Evolutionary conservation across 495 filamentous ascomycete genomes (phyloP).

Genomic region (Cercophora newfieldiana): DNA sequence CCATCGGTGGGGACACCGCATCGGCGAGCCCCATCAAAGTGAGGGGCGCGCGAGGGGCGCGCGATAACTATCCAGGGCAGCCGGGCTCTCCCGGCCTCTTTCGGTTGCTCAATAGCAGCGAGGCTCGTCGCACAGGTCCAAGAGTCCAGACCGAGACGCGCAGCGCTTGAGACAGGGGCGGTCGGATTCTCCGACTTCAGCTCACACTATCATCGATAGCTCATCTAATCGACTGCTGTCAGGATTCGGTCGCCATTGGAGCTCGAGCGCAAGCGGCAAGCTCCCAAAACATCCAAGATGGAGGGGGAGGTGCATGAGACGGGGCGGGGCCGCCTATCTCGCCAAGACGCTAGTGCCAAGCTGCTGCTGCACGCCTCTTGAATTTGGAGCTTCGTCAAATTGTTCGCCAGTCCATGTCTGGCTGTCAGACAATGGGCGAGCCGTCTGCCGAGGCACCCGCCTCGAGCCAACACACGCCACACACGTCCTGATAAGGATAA

Average conservation of each 20-base stretch:
- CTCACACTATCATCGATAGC: constrained; percentile 3
- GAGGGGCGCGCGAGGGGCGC: neutral
- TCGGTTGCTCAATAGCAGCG: neutral
- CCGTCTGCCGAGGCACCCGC: neutral
- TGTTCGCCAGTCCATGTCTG: neutral
- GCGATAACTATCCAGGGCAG: neutral
- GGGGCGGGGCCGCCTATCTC: constrained; percentile 12
- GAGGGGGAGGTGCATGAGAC: constrained; percentile 2
- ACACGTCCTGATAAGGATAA: constrained; percentile 10
- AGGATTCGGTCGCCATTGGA: constrained; percentile 3
- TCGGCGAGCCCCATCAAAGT: neutral
- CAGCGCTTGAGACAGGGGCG: neutral
- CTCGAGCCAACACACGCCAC: neutral
- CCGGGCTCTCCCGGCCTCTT: constrained; percentile 2
- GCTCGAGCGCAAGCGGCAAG: constrained; percentile 5
- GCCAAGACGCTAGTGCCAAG: constrained; percentile 13
- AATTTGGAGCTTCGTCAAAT: neutral
- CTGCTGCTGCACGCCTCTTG: neutral
- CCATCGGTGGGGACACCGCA: neutral
- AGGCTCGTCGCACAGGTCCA: neutral
- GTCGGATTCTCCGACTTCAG: neutral
- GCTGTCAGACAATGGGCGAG: no score
- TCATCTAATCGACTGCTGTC: constrained; percentile 11
- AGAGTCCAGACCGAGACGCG: constrained; percentile 2
- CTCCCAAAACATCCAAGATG: neutral